These are phyloP conservation scores for Gyromitra esculenta DNA, from an alignment of 2,329 filamentous ascomycete genomes.

Conservation along the genomic window DNA sequence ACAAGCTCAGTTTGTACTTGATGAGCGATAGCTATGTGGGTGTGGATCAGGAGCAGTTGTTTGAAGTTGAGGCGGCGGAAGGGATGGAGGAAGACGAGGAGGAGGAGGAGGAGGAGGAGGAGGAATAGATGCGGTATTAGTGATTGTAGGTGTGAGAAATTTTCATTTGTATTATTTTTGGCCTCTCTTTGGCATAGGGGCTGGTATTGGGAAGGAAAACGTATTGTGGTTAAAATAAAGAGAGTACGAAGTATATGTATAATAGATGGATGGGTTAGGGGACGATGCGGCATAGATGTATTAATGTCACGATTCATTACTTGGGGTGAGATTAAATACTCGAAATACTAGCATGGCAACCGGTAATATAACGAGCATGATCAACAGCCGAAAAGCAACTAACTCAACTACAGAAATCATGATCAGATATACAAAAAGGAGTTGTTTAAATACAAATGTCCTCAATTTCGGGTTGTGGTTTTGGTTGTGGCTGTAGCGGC, in stretches of 20 bases:
- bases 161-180: constrained; percentile 37
- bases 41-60: constrained; percentile 93
- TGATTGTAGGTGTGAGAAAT: constrained; percentile 1
- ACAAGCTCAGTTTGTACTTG: constrained; percentile 88
- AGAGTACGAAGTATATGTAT: constrained; percentile 26
- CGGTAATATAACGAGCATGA: background rate
- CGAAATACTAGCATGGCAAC: background rate
- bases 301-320: constrained; percentile 28
- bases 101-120: constrained; percentile 75
- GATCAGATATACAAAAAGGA: too few species aligned
- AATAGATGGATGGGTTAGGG: constrained; percentile 17
- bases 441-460: too few species aligned
- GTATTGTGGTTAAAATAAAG: background rate
- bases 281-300: constrained; percentile 22
- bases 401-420: background rate
- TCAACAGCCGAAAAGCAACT: background rate
- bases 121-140: constrained; percentile 57
- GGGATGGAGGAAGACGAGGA: constrained; percentile 95
- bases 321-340: background rate
- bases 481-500: too few species aligned
- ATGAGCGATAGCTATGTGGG: constrained; percentile 98
- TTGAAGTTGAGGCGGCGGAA: constrained; percentile 85
- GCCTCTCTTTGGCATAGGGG: constrained; percentile 23
- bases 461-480: too few species aligned
- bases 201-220: constrained; percentile 9